Percentiles rank a stretch among this genome's conserved stretches.
phyloP scores from a whole-genome alignment of 1,139 yeast species.

The Protomyces pachydermus region DNA sequence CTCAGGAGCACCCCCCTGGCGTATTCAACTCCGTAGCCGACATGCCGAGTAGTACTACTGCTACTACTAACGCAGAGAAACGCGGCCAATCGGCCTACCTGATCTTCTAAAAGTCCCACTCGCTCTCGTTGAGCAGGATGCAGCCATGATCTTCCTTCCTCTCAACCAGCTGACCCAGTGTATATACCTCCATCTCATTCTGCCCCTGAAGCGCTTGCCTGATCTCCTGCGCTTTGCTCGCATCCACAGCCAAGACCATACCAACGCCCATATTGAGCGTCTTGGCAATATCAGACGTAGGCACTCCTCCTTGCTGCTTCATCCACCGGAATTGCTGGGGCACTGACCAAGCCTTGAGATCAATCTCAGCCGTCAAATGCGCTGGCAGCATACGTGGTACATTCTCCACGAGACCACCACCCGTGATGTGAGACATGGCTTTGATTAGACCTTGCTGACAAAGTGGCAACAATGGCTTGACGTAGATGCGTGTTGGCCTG shows the following conservation, averaged over 20 bases:
- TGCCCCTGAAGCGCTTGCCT: conserved; percentile 52
- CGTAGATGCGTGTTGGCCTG: conserved; percentile 90
- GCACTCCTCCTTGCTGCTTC: conserved; percentile 86
- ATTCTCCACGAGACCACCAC: conserved; percentile 96
- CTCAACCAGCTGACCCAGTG: conserved; percentile 67
- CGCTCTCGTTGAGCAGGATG: conserved; percentile 29
- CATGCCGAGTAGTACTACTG: too few relatives aligned
- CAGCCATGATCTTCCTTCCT: conserved; percentile 29
- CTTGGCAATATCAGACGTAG: conserved; percentile 73
- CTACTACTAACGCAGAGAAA: too few relatives aligned
- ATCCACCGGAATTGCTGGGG: conserved; percentile 92
- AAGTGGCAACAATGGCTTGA: conserved; percentile 76
- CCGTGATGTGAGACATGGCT: conserved; percentile 96
- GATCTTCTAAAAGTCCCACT: conserved; percentile 23
- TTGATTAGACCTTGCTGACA: conserved; percentile 62
- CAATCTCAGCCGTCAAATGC: conserved; percentile 71
- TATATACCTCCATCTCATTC: conserved; percentile 66
- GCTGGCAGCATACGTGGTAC: conserved; percentile 91
- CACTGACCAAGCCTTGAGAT: conserved; percentile 72
- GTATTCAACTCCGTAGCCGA: too few relatives aligned
- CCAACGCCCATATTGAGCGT: conserved; percentile 96
- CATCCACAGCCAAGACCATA: conserved; percentile 78
- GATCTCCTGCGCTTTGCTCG: conserved; percentile 57
- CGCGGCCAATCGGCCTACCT: background rate
- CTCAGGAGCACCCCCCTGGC: too few relatives aligned